phyloP scores from a whole-genome alignment of 345 rosid species.

The Barbarea vulgaris region DNA sequence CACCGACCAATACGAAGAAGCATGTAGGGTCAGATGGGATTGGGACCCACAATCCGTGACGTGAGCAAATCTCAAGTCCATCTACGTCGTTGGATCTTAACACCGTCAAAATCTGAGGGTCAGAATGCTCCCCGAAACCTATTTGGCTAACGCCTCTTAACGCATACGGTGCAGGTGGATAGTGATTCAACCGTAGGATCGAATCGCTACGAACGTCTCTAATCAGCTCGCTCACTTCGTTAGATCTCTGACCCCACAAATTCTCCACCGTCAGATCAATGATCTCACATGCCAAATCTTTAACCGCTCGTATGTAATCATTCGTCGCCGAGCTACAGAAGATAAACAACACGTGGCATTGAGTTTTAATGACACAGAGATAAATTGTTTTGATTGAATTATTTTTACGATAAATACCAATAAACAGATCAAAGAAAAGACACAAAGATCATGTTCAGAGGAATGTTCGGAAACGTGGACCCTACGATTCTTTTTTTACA shows the following conservation, averaged over 20 bases:
- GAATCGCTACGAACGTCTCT: slow-evolving; percentile 79
- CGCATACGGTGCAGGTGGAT: slow-evolving; percentile 56
- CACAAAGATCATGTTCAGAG: slow-evolving; percentile 16
- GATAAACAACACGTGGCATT: slow-evolving; percentile 20
- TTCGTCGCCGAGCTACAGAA: slow-evolving; percentile 65
- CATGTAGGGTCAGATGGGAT: slow-evolving; percentile 76
- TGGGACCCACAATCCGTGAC: slow-evolving; percentile 73
- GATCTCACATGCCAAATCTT: slow-evolving; percentile 68
- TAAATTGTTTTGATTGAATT: background rate
- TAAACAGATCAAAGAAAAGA: background rate
- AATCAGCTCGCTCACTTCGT: slow-evolving; percentile 62
- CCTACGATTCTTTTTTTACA: slow-evolving; percentile 25
- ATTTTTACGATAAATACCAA: background rate
- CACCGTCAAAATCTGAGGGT: slow-evolving; percentile 96
- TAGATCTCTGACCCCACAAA: slow-evolving; percentile 55
- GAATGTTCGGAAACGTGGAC: slow-evolving; percentile 37
- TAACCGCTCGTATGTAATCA: slow-evolving; percentile 62
- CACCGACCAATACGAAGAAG: slow-evolving; percentile 86
- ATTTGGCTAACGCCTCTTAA: slow-evolving; percentile 39
- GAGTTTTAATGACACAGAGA: slow-evolving; percentile 9
- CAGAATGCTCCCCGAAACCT: slow-evolving; percentile 96
- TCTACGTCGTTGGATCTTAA: slow-evolving; percentile 88
- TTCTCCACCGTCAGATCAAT: slow-evolving; percentile 86
- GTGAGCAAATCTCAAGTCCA: slow-evolving; percentile 76
- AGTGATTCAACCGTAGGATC: slow-evolving; percentile 73